Evolutionary conservation across 2,329 filamentous ascomycete species (phyloP).

Genomic region (Colletotrichum sansevieriae): DNA sequence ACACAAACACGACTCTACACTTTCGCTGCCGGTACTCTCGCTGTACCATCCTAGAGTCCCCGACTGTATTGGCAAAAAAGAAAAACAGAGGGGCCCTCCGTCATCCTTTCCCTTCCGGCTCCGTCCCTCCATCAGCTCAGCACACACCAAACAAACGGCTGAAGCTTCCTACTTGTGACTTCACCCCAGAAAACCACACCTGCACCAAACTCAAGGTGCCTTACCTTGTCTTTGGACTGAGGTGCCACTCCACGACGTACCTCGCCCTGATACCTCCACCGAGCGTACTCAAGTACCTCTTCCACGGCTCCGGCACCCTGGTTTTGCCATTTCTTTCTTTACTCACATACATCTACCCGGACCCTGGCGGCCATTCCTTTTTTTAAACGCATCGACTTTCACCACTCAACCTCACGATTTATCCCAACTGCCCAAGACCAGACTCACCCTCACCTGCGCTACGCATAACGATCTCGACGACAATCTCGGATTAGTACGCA

Average conservation of each 20-base stretch:
- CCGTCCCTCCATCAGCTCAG: slow-evolving; percentile 29
- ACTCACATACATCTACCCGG: slow-evolving; percentile 29
- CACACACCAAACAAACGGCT: slow-evolving; percentile 17
- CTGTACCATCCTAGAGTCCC: background rate
- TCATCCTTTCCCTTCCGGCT: slow-evolving; percentile 30
- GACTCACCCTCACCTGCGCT: background rate
- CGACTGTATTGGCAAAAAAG: background rate
- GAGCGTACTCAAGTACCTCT: background rate
- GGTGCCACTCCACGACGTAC: too few relatives aligned
- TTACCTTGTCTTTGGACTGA: background rate
- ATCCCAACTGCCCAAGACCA: background rate
- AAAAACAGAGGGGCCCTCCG: slow-evolving; percentile 9
- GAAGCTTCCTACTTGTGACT: slow-evolving; percentile 18
- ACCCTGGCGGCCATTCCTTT: slow-evolving; percentile 35
- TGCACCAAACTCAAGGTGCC: background rate
- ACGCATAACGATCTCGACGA: slow-evolving; percentile 7
- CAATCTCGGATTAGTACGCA: background rate
- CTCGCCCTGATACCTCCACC: too few relatives aligned
- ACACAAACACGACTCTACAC: background rate
- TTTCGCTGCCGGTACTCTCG: background rate
- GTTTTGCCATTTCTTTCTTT: slow-evolving; percentile 7
- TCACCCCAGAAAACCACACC: background rate
- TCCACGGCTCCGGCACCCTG: background rate
- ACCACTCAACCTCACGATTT: background rate
- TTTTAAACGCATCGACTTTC: background rate